phyloP scores from a whole-genome alignment of 208 protist species.

The Acanthamoeba triangularis region DNA sequence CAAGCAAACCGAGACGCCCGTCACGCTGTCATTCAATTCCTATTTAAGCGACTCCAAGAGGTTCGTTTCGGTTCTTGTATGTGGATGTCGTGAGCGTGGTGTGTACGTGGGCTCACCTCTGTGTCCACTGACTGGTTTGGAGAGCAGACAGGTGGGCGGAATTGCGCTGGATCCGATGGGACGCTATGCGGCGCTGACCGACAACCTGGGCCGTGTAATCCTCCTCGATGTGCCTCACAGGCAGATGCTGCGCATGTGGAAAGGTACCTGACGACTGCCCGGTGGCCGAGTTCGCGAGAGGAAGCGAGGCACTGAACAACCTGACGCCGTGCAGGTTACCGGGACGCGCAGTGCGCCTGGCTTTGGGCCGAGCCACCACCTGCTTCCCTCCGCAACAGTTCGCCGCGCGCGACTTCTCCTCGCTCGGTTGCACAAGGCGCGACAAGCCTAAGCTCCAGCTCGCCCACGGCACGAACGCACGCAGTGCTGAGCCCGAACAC shows the following conservation, averaged over 20 bases:
- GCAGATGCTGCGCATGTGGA: slow-evolving; percentile 81
- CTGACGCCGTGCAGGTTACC: neutral
- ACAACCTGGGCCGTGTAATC: slow-evolving; percentile 80
- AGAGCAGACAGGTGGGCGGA: neutral
- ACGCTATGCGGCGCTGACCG: slow-evolving; percentile 72
- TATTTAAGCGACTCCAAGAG: slow-evolving; percentile 58
- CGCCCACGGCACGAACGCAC: neutral
- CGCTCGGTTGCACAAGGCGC: neutral
- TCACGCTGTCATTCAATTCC: slow-evolving; percentile 60
- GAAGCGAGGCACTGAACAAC: slow-evolving; percentile 34
- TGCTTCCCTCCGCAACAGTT: neutral
- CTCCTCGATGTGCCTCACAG: slow-evolving; percentile 80
- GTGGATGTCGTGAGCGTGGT: no score
- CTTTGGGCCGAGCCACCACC: slow-evolving; percentile 16
- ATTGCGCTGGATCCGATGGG: slow-evolving; percentile 79
- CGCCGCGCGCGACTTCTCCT: neutral
- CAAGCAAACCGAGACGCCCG: slow-evolving; percentile 23
- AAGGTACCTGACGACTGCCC: slow-evolving; percentile 59
- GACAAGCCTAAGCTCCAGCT: neutral
- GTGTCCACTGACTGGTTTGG: no score
- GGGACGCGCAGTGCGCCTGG: slow-evolving; percentile 35
- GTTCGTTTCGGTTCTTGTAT: neutral
- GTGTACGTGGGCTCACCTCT: no score
- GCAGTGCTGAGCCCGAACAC: neutral
- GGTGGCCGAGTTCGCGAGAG: slow-evolving; percentile 22